Percentiles rank a stretch among this genome's conserved stretches.
phyloP scores from a whole-genome alignment of 1,284 basidiomycete species.

The Cryptococcus deneoformans region DNA sequence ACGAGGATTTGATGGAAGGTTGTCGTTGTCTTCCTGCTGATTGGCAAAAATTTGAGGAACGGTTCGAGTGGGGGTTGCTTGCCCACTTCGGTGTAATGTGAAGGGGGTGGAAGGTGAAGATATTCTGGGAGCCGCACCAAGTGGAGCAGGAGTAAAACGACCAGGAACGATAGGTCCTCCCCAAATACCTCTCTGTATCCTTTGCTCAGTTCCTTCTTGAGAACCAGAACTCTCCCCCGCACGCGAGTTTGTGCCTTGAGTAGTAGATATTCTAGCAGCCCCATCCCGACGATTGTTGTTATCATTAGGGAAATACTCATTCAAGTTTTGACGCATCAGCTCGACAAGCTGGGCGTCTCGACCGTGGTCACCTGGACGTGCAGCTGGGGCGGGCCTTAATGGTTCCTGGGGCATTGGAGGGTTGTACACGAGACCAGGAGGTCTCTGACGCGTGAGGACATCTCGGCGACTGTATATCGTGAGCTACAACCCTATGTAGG shows the following conservation, averaged over 20 bases:
- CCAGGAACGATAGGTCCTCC: slow-evolving; percentile 42
- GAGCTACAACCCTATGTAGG: background rate
- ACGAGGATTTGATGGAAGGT: background rate
- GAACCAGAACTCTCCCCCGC: background rate
- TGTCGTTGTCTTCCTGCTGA: background rate
- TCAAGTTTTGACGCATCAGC: slow-evolving; percentile 26
- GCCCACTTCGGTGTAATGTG: background rate
- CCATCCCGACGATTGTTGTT: slow-evolving; percentile 1
- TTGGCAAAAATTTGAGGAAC: background rate
- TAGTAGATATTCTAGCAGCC: too few relatives aligned
- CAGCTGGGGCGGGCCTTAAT: background rate
- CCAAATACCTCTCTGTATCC: slow-evolving; percentile 41
- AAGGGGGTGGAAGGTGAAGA: background rate
- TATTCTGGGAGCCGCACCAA: slow-evolving; percentile 30
- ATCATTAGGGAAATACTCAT: slow-evolving; percentile 37
- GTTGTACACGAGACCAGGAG: background rate
- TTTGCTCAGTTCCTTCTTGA: slow-evolving; percentile 15
- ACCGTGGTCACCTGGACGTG: background rate
- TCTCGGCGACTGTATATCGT: slow-evolving; percentile 65
- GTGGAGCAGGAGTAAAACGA: slow-evolving; percentile 30
- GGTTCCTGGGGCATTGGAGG: background rate
- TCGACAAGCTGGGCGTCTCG: slow-evolving; percentile 1
- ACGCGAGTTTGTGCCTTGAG: background rate
- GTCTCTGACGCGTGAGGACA: slow-evolving; percentile 57
- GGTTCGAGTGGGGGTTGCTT: background rate